Evolutionary conservation across 2,329 filamentous ascomycete species (phyloP).

Genomic region (Esteya vermicola): DNA sequence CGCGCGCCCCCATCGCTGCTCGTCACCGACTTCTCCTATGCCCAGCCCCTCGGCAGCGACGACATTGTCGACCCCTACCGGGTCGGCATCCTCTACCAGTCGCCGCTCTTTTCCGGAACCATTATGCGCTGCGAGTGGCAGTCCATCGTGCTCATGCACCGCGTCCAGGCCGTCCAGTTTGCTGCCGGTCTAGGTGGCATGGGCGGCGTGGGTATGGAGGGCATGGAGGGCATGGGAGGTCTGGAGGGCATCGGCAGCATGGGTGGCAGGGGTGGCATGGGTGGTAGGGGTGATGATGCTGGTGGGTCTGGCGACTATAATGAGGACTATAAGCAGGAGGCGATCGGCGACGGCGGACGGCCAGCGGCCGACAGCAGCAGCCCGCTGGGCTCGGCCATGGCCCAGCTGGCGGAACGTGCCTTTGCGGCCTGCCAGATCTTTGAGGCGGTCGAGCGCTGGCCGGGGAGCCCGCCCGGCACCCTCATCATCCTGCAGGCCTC

Average conservation of each 20-base stretch:
- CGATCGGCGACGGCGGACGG: too few species aligned
- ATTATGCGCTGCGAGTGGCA: slow-evolving; percentile 64
- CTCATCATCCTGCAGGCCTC: slow-evolving; percentile 61
- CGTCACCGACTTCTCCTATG: slow-evolving; percentile 47
- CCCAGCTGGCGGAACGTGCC: slow-evolving; percentile 35
- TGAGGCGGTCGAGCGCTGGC: slow-evolving; percentile 62
- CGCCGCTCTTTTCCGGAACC: slow-evolving; percentile 60
- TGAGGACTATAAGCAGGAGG: too few species aligned
- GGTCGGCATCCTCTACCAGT: slow-evolving; percentile 54
- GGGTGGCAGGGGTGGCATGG: background rate
- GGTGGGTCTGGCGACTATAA: too few species aligned
- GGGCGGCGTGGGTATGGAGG: background rate
- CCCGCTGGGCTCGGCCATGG: slow-evolving; percentile 34
- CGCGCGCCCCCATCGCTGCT: too few species aligned
- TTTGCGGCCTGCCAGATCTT: slow-evolving; percentile 64
- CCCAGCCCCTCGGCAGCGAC: slow-evolving; percentile 35
- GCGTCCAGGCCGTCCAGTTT: slow-evolving; percentile 45
- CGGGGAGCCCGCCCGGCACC: slow-evolving; percentile 53
- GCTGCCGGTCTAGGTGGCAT: slow-evolving; percentile 11
- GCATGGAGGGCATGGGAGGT: background rate
- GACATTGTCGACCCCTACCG: slow-evolving; percentile 64
- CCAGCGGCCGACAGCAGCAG: slow-evolving; percentile 1
- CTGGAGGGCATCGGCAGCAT: background rate
- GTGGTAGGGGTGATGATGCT: too few species aligned
- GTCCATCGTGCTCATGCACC: slow-evolving; percentile 67